phyloP scores from a whole-genome alignment of 2,329 filamentous ascomycete species.

The Trematosphaeria pertusa region DNA sequence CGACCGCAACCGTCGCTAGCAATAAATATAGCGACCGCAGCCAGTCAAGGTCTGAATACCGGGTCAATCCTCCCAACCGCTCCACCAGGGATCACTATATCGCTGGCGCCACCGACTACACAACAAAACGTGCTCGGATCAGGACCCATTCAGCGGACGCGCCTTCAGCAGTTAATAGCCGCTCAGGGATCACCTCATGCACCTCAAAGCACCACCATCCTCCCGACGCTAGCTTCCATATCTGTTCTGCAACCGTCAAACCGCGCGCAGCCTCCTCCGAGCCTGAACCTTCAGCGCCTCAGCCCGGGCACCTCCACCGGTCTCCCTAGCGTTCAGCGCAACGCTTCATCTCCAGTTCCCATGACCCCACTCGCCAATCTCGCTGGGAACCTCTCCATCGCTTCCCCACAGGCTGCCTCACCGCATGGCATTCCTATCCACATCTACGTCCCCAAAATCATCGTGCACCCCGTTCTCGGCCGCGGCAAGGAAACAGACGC shows the following conservation, averaged over 20 bases:
- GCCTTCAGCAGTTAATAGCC: neutral
- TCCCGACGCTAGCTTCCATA: neutral
- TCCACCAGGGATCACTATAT: neutral
- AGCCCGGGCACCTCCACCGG: neutral
- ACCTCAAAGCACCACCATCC: neutral
- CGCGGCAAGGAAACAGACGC: conserved; percentile 31
- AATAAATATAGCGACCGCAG: too few relatives aligned
- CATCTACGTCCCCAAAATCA: conserved; percentile 35
- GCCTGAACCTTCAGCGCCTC: neutral
- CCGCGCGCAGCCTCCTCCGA: conserved; percentile 1
- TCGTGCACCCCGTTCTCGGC: conserved; percentile 18
- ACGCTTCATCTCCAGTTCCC: neutral
- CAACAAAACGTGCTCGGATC: too few relatives aligned
- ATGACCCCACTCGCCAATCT: conserved; percentile 9
- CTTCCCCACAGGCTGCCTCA: neutral
- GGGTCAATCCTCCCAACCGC: too few relatives aligned
- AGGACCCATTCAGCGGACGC: too few relatives aligned
- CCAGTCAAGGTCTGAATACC: too few relatives aligned
- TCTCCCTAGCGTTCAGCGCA: neutral
- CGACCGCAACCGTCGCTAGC: too few relatives aligned
- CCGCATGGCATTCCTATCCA: conserved; percentile 29
- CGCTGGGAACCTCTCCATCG: too few relatives aligned
- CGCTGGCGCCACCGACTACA: neutral
- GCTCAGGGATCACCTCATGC: neutral
- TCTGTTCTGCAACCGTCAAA: neutral